phyloP scores from a whole-genome alignment of 176 grass and related monocot genomes.

The Rhynchospora breviuscula region DNA sequence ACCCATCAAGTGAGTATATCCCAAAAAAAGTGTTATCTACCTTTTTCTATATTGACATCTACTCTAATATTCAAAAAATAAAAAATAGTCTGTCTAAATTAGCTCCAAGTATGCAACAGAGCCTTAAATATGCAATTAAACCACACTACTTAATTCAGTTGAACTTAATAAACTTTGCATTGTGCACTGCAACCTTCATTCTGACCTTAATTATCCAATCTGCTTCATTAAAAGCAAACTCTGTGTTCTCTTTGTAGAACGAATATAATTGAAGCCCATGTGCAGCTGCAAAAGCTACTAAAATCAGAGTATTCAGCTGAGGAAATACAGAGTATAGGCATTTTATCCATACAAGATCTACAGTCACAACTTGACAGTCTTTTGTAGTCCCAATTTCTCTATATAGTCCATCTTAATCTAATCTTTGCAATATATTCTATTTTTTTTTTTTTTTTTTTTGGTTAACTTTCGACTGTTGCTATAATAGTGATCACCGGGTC shows the following conservation, averaged over 20 bases:
- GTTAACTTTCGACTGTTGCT: background rate
- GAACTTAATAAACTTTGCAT: background rate
- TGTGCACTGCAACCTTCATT: background rate
- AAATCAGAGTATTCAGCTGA: constrained; percentile 77
- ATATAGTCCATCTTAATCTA: background rate
- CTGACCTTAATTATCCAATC: background rate
- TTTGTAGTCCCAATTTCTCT: constrained; percentile 32
- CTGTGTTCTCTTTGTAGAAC: constrained; percentile 35
- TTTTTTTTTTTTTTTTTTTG: background rate
- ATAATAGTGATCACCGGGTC: background rate
- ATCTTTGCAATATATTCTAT: background rate
- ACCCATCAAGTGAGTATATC: constrained; percentile 75
- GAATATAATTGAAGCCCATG: constrained; percentile 88
- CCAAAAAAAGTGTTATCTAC: background rate
- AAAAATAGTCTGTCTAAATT: background rate
- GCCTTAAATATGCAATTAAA: background rate
- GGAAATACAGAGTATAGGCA: constrained; percentile 61
- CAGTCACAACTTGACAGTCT: constrained; percentile 74
- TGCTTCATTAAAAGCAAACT: background rate
- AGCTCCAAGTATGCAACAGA: too few species aligned
- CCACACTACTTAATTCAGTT: constrained; percentile 14
- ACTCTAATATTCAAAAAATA: background rate
- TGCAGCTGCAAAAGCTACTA: constrained; percentile 70
- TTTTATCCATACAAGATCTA: constrained; percentile 52
- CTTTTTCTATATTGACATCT: background rate